Base-by-base conservation (phyloP, 306 rosid species). In the Begonia fuchsioides region DNA sequence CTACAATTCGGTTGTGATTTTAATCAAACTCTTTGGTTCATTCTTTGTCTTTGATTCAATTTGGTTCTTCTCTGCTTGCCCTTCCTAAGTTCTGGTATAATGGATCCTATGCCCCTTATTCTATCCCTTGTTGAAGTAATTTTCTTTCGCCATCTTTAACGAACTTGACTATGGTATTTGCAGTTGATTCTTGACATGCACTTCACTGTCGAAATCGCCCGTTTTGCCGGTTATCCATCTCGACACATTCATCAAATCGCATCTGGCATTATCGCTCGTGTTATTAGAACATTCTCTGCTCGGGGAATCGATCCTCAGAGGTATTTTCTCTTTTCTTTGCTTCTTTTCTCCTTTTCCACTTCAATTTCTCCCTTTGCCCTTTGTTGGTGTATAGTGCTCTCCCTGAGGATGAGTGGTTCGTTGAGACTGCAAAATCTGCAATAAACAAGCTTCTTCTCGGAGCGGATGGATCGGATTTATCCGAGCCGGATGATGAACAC, bases 161-260 rank as follows among this genome's bases (percentile, higher is more conserved):
- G 35, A 26, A 4, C 35, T 20, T 20, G 35, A 26, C 35, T 3
- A 26, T 26, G 35, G 35, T 26, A 26, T 3, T 20, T 26, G 35
- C 35, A 90, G 98, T 69, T 90, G 51, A 82, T 90, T 73, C 94
- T 90, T 59, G 96, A 90, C 59, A 85, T 90, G 98, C 98, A 90
- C 79, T 90, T 85, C 58, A 85, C 98, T 8, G 98, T 90, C 39
- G 96, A 90, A 67, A 90, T 90, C 49, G 92, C 94, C 11, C 86
- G 87, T 54, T 85, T 60, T 71, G 98, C 93, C 50, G 94, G 94
- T 10, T 90, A 82, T 69, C 93, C 87, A 47, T 79, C 87, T n/a
- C 75, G 93, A 40, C 83, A 79, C 35, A 71, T 90, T 32, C 98
- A 85, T 65, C 98, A 90, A 61, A 77, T 77, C 54, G 94, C 94